A percentile compares a stretch with the other conserved stretches of the same genome.
These are phyloP conservation scores for Pythium pyrilobum DNA, from an alignment of 352 stramenopile genomes.

Conservation along the genomic window DNA sequence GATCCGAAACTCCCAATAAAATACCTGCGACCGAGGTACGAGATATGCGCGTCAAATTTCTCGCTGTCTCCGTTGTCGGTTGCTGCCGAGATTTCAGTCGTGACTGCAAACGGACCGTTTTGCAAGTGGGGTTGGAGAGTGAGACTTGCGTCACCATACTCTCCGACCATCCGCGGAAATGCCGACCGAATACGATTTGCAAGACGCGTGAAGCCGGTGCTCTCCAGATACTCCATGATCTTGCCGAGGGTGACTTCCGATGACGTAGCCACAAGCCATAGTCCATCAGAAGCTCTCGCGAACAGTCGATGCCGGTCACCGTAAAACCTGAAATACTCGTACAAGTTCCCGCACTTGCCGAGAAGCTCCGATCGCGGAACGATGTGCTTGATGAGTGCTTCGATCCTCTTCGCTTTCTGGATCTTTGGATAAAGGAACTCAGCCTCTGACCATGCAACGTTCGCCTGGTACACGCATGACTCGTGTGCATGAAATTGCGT, in stretches of 20 bases:
- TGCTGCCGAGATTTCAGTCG: slow-evolving; percentile 1
- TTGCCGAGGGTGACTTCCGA: slow-evolving; percentile 24
- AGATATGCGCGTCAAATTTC: slow-evolving; percentile 14
- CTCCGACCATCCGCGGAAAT: background rate
- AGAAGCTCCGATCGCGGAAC: slow-evolving; percentile 57
- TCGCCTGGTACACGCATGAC: slow-evolving; percentile 50
- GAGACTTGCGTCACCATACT: background rate
- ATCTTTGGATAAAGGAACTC: slow-evolving; percentile 41
- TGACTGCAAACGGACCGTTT: slow-evolving; percentile 11
- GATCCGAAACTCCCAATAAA: slow-evolving; percentile 6
- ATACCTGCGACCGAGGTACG: slow-evolving; percentile 16
- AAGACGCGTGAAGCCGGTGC: background rate
- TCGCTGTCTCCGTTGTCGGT: slow-evolving; percentile 10
- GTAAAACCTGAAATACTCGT: slow-evolving; percentile 62
- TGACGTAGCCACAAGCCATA: slow-evolving; percentile 37
- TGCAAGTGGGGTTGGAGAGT: slow-evolving; percentile 1
- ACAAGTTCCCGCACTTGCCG: slow-evolving; percentile 46
- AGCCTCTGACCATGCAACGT: slow-evolving; percentile 61
- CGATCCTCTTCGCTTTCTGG: slow-evolving; percentile 38
- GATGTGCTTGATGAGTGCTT: slow-evolving; percentile 55
- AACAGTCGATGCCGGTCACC: slow-evolving; percentile 54
- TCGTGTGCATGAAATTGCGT: slow-evolving; percentile 49
- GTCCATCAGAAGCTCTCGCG: slow-evolving; percentile 33
- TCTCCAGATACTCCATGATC: slow-evolving; percentile 34
- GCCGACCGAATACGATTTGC: slow-evolving; percentile 7